Percentiles rank a stretch among this genome's conserved stretches.
phyloP scores from a whole-genome alignment of 2,329 filamentous ascomycete species.

The Arthrobotrys sinensis region DNA sequence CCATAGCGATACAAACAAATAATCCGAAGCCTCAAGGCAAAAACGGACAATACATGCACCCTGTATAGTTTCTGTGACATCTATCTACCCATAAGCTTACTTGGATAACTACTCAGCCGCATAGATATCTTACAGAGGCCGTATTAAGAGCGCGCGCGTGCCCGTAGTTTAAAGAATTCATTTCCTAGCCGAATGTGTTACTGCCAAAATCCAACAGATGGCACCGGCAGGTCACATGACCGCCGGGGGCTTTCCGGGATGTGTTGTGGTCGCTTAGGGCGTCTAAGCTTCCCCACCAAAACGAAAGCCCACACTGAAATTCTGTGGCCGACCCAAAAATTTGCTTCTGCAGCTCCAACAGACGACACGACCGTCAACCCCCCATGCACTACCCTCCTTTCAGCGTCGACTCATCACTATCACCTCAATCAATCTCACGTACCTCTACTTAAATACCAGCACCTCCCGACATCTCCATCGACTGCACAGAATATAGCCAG shows the following conservation, averaged over 20 bases:
- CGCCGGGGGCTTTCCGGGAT: neutral
- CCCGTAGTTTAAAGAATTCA: no score
- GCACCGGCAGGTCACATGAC: neutral
- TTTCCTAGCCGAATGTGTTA: no score
- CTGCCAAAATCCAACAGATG: constrained; percentile 4
- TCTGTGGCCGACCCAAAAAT: constrained; percentile 48
- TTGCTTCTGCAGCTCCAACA: constrained; percentile 27
- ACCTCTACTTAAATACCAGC: neutral
- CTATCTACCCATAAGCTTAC: no score
- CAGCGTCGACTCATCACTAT: neutral
- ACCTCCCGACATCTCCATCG: neutral
- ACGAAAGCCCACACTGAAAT: constrained; percentile 27
- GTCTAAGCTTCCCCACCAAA: constrained; percentile 31
- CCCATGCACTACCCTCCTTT: constrained; percentile 12
- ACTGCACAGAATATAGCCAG: neutral
- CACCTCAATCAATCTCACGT: neutral
- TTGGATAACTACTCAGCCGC: no score
- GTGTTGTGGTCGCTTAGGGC: constrained; percentile 29
- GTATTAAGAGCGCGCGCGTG: no score
- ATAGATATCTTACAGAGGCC: no score
- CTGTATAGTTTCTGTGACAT: no score
- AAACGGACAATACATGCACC: no score
- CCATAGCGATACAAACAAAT: no score
- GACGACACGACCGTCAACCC: constrained; percentile 24
- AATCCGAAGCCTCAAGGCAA: no score